Evolutionary conservation across 2,329 filamentous ascomycete genomes (phyloP).

Genomic region (Beauveria sp.): DNA sequence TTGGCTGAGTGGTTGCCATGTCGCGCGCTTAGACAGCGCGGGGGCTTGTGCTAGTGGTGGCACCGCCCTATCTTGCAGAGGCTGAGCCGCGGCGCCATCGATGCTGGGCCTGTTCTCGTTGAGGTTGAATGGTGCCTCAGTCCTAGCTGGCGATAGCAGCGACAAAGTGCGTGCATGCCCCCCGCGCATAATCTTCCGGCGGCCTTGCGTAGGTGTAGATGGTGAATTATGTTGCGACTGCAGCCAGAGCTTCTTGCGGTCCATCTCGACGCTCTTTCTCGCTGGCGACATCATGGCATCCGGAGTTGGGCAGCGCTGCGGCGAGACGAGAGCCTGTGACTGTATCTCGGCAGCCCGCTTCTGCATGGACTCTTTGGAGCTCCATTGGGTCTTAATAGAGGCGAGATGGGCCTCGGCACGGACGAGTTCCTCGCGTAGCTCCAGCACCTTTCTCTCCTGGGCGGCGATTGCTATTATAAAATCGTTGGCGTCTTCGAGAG

Average conservation of each 20-base stretch:
- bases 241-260: slow-evolving; percentile 63
- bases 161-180: slow-evolving; percentile 62
- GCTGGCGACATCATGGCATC: slow-evolving; percentile 25
- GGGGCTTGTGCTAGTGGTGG: slow-evolving; percentile 25
- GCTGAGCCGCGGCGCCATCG: not conserved
- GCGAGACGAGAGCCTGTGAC: slow-evolving; percentile 38
- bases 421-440: slow-evolving; percentile 81
- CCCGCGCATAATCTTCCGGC: slow-evolving; percentile 61
- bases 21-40: slow-evolving; percentile 46
- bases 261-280: slow-evolving; percentile 53
- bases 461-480: slow-evolving; percentile 86
- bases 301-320: slow-evolving; percentile 14
- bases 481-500: slow-evolving; percentile 49
- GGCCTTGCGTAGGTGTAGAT: slow-evolving; percentile 30
- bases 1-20: slow-evolving; percentile 48
- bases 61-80: slow-evolving; percentile 18
- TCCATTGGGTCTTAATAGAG: slow-evolving; percentile 77
- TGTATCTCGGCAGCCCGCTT: slow-evolving; percentile 62
- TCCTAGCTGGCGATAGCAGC: slow-evolving; percentile 63
- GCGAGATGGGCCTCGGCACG: slow-evolving; percentile 72
- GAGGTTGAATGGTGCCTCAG: slow-evolving; percentile 34
- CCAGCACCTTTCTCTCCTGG: slow-evolving; percentile 84
- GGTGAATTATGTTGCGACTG: slow-evolving; percentile 30
- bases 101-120: slow-evolving; percentile 26
- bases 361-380: slow-evolving; percentile 65